Base-by-base conservation (phyloP, 2,329 filamentous ascomycete species). In the Calonectria ilicicola region DNA sequence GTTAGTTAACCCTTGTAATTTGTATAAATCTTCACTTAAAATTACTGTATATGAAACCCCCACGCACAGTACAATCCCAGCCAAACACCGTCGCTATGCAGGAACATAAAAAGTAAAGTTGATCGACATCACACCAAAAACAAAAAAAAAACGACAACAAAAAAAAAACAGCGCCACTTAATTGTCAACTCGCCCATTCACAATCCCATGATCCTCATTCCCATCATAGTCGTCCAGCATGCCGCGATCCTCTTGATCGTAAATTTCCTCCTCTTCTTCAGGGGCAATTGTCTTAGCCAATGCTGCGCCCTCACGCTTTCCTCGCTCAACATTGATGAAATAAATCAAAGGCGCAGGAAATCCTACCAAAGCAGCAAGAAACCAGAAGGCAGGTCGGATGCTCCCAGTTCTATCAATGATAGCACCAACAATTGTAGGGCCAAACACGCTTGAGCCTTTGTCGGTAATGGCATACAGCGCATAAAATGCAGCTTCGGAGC, bases 401-500 rank as follows among this genome's bases (percentile, higher is more conserved):
- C 94, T 92, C 6, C 94, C 94, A 32, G 93, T 93, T 64, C 87
- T 91, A 83, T 98, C 96, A 15, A 97, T 98, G 76, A 99, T 98
- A 15, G 92, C 91, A 1, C 96, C 97, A 0, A 99, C 97, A 81
- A 99, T 96, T 0, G 95, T 94, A 0, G 97, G 97, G 0, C 97
- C 97, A 83, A 99, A 98, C 2, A 98, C 89, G 81, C 94, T 97
- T 26, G 94, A 97, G 1, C 96, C 96, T 84, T 99, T 99, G 83
- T 99, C 97, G 2, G 97, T 98, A 75, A 98, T 98, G 42, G 97
- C 97, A 81, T 98, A 99, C 2, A 99, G 88, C 0, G 96, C 96
- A 82, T 98, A 99, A 81, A 99, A 99, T 0, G 96, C 96, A 0
- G 97, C 96, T 84, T 99, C 97, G 35, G 94, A 97, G 5, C 97